Conservation (phyloP, 2,329 filamentous ascomycete genomes). For the Aciculosporium take region DNA sequence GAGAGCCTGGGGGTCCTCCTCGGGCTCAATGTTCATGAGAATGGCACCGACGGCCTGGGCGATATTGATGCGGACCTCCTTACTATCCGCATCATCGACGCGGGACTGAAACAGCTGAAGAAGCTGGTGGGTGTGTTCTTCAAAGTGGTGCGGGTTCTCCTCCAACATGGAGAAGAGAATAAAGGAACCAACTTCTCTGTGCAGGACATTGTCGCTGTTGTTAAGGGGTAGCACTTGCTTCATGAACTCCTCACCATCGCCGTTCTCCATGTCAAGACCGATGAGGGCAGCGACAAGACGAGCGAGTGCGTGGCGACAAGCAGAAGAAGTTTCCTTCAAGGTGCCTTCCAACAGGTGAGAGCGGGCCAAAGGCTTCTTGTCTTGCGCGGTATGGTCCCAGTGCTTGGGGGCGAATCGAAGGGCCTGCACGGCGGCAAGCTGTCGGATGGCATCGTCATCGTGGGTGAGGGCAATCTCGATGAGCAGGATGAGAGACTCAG, state of each 20-base stretch:
- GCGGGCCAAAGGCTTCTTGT: conserved; percentile 68
- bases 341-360: conserved; percentile 73
- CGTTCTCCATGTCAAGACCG: conserved; percentile 57
- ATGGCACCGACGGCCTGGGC: conserved; percentile 80
- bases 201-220: conserved; percentile 56
- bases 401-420: conserved; percentile 71
- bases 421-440: conserved; percentile 84
- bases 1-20: conserved; percentile 64
- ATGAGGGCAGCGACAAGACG: conserved; percentile 81
- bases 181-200: conserved; percentile 84
- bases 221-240: conserved; percentile 67
- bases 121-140: conserved; percentile 64
- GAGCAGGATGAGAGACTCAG: conserved; percentile 70
- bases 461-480: conserved; percentile 80
- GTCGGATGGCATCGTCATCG: conserved; percentile 57
- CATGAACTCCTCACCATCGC: conserved; percentile 74
- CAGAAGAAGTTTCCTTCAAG: conserved; percentile 60
- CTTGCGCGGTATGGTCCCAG: conserved; percentile 60
- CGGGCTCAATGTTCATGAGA: conserved; percentile 74
- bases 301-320: conserved; percentile 74
- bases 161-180: conserved; percentile 88
- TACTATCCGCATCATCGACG: conserved; percentile 79
- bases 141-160: conserved; percentile 70
- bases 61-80: conserved; percentile 88
- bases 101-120: conserved; percentile 75